Conservation (phyloP, 2,329 filamentous ascomycete genomes). For the Hypocrella siamensis region DNA sequence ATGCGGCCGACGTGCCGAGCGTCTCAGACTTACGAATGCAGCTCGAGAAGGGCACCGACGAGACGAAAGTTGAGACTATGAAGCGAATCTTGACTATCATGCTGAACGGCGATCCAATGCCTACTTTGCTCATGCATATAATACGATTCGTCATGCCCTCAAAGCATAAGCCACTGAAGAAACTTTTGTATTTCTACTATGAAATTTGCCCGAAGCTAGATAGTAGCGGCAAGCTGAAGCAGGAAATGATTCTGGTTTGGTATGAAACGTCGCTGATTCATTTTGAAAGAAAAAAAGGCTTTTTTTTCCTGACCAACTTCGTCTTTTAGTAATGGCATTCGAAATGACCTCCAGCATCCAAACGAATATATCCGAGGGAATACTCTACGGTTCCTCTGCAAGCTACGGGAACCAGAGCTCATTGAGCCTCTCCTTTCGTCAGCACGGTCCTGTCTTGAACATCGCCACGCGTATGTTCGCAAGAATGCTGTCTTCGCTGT, state of each 20-base stretch:
- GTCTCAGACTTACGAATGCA: conserved; percentile 84
- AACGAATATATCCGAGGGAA: conserved; percentile 98
- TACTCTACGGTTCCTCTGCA: conserved; percentile 94
- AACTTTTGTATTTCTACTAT: conserved; percentile 97
- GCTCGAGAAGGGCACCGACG: conserved; percentile 86
- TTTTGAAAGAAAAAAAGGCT: neutral
- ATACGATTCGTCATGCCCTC: conserved; percentile 99
- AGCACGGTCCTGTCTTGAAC: conserved; percentile 80
- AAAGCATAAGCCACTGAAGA: conserved; percentile 92
- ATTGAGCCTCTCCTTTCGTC: conserved; percentile 92
- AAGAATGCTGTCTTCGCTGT: conserved; percentile 97
- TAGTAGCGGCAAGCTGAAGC: conserved; percentile 83
- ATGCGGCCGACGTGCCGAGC: conserved; percentile 79
- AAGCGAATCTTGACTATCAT: conserved; percentile 92
- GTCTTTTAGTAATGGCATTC: conserved; percentile 74
- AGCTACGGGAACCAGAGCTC: conserved; percentile 86
- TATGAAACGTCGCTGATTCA: conserved; percentile 19
- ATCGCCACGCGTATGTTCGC: conserved; percentile 92
- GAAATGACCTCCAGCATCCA: conserved; percentile 90
- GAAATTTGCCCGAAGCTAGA: conserved; percentile 97
- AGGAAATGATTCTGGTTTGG: conserved; percentile 99
- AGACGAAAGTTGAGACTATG: conserved; percentile 89
- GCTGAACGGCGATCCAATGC: conserved; percentile 96
- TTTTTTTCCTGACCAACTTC: too few species aligned
- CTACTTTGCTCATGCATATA: conserved; percentile 94